Evolutionary conservation across 1,284 basidiomycete species (phyloP), one percentile per base, ranked within the genome.

Genomic region (Rhodotorula sp.): DNA sequence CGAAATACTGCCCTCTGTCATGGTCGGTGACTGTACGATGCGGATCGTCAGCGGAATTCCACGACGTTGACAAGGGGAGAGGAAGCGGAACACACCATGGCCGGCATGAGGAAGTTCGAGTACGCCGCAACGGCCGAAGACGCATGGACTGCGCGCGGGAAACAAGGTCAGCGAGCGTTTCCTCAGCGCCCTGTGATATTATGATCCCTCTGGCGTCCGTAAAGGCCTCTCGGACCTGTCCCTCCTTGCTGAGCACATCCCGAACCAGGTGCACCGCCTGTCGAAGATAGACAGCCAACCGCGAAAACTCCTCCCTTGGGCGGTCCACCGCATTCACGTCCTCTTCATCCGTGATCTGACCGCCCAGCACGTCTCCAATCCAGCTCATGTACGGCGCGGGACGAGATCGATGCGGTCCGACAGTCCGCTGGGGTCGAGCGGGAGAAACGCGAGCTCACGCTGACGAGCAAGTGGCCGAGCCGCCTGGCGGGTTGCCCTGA

Each of bases 1-100:
- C 37, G 71, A 70, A 30, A 77, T 64, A 46, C 62, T 68, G 26
- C 77, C 77, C 50, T 72, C 67, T 34, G 76, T 75, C 77, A 78
- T 78, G n/a, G 77, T 78, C 18, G 77, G 77, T 30, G 75, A 76
- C 64, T 65, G 59, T 15, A 30, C 11, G 15, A 44, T 31, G 34
- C 5, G 13, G 2, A 9, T 4, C 11, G 51, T 65, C 58, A 65
- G 63, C 65, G 70, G 9, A 1, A 13, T 2, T 6, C 18, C 4
- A 4, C 0, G 28, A 31, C 44, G 28, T 16, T 10, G 30, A n/a
- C 8, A 20, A 22, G 24, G 30, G 44, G 34, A 16, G 0, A 10
- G 7, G 31, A 24, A 53, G 31, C 7, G 1, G 7, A 18, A 44
- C 58, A 9, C 1, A 65, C 64, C 68, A 70, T 70, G 61, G 68